phyloP scores from a whole-genome alignment of 495 filamentous ascomycete species.

The Tuber borchii region DNA sequence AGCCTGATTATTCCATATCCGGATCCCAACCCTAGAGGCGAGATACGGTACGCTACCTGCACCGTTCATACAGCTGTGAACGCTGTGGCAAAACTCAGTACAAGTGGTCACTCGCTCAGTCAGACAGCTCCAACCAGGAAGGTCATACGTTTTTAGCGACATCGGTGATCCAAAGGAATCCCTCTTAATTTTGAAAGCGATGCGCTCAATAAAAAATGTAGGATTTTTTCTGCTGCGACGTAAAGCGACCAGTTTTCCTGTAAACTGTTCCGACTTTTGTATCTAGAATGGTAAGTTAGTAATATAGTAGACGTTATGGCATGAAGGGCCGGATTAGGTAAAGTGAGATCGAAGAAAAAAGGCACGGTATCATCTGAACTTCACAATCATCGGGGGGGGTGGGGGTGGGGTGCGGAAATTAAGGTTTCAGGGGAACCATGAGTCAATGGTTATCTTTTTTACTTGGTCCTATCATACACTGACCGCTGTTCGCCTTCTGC shows the following conservation, averaged over 20 bases:
- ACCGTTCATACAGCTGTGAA: neutral
- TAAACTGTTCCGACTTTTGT: neutral
- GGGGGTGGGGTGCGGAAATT: neutral
- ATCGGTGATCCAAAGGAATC: neutral
- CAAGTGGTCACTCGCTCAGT: neutral
- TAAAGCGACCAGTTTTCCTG: neutral
- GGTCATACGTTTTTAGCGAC: neutral
- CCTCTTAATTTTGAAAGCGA: neutral
- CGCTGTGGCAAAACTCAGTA: neutral
- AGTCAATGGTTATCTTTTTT: neutral
- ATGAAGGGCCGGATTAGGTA: no score
- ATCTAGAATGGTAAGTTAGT: neutral
- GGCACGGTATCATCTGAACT: neutral
- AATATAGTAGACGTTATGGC: neutral
- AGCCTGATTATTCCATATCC: neutral
- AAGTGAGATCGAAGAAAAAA: neutral
- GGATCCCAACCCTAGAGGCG: neutral
- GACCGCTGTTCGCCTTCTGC: neutral
- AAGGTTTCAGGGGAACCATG: neutral
- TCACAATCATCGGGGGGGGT: neutral
- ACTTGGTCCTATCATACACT: neutral
- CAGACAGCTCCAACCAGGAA: neutral
- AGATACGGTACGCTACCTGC: neutral
- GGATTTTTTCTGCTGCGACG: neutral
- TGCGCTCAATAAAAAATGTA: neutral